A percentile compares a stretch with the other conserved stretches of the same genome.
These are phyloP conservation scores for Haematococcus sp. DNA, from an alignment of 139 green algal species.

Conservation along the genomic window DNA sequence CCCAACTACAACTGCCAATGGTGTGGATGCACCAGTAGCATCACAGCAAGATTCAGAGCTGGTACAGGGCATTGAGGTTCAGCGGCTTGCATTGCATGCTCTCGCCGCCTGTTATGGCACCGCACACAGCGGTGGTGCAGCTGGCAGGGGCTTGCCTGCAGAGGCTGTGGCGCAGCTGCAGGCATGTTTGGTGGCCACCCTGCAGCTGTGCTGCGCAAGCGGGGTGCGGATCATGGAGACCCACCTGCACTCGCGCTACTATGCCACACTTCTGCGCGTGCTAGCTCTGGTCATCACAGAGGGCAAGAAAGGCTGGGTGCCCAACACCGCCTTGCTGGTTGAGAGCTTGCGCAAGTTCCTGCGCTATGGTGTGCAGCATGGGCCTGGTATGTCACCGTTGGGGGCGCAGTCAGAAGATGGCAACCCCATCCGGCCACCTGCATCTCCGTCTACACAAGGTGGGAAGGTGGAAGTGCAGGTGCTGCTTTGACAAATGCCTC, in stretches of 20 bases:
- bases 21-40: no score
- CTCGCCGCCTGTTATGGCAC: conserved; percentile 19
- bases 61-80: conserved; percentile 12
- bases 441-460: no score
- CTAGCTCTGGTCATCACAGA: conserved; percentile 19
- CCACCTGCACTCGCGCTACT: conserved; percentile 19
- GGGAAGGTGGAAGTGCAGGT: no score
- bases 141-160: neutral
- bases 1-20: neutral
- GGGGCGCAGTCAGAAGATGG: no score
- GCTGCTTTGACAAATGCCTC: no score
- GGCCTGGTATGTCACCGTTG: no score
- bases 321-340: conserved; percentile 15
- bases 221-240: conserved; percentile 25
- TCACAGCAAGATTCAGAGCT: neutral
- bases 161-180: neutral
- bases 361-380: conserved; percentile 19
- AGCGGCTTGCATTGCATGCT: conserved; percentile 17
- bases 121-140: neutral
- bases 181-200: neutral
- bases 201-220: conserved; percentile 9
- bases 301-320: conserved; percentile 20
- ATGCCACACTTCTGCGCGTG: conserved; percentile 20
- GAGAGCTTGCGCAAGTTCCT: conserved; percentile 37
- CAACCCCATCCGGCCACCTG: neutral